Evolutionary conservation across 331 rosid species (phyloP).

Genomic region (Quercus phellos): DNA sequence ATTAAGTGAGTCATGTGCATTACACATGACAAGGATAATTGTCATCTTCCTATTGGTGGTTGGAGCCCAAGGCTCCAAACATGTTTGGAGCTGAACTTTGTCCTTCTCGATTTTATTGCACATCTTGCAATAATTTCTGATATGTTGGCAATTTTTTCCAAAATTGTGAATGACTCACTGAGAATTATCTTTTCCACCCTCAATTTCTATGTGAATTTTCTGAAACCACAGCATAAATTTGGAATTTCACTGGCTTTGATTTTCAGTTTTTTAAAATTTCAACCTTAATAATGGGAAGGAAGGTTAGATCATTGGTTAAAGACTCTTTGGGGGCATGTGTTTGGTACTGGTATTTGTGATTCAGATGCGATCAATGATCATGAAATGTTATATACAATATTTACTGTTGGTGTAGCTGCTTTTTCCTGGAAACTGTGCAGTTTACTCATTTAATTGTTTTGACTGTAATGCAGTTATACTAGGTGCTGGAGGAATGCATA

Average conservation of each 20-base stretch:
- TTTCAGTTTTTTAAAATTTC: neutral
- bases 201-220: neutral
- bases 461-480: slow-evolving; percentile 65
- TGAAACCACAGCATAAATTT: neutral
- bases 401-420: neutral
- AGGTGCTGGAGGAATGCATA: slow-evolving; percentile 94
- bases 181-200: neutral
- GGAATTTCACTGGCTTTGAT: neutral
- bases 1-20: no score
- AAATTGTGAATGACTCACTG: neutral
- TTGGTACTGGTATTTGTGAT: neutral
- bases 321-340: neutral
- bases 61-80: no score
- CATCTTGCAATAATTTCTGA: neutral
- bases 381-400: neutral
- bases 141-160: neutral
- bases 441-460: slow-evolving; percentile 16
- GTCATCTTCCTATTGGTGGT: no score
- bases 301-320: no score
- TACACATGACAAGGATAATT: no score
- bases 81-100: no score
- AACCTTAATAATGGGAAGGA: no score
- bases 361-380: neutral
- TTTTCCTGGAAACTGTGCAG: slow-evolving; percentile 15
- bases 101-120: neutral